These are phyloP conservation scores for Dactylellina parvicollis DNA, from an alignment of 2,329 filamentous ascomycete species.

Conservation along the genomic window DNA sequence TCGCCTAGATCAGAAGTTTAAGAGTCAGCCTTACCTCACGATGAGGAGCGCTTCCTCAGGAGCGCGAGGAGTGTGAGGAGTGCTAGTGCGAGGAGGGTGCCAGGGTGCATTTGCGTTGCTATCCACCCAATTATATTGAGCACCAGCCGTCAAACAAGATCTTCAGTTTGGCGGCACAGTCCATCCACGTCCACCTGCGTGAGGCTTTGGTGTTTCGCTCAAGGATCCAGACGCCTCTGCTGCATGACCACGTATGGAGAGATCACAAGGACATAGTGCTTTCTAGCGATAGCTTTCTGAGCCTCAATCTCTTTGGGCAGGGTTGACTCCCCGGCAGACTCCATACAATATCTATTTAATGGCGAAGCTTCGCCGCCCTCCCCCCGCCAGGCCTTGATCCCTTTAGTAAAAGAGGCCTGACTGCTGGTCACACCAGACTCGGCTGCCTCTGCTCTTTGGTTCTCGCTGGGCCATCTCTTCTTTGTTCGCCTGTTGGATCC, in stretches of 20 bases:
- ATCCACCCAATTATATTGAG: too few relatives aligned
- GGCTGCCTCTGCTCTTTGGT: not conserved
- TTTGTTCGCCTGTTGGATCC: not conserved
- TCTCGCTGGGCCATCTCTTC: not conserved
- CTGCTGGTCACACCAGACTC: not conserved
- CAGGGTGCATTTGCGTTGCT: not conserved
- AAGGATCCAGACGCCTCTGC: constrained; percentile 6
- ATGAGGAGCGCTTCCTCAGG: too few relatives aligned
- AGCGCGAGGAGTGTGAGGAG: too few relatives aligned
- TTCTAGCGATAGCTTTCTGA: not conserved
- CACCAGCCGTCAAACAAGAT: too few relatives aligned
- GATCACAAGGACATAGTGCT: not conserved
- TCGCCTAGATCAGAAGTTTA: not conserved
- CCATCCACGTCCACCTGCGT: not conserved
- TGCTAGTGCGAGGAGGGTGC: too few relatives aligned
- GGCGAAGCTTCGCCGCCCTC: not conserved
- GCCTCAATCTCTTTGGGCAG: not conserved
- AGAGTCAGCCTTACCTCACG: not conserved
- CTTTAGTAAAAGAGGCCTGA: constrained; percentile 8
- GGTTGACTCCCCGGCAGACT: not conserved
- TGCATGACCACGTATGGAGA: constrained; percentile 1
- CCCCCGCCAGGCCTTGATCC: constrained; percentile 12
- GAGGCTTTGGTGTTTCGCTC: not conserved
- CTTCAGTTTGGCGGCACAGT: too few relatives aligned
- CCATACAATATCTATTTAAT: not conserved